Base-by-base conservation (phyloP, 2,329 filamentous ascomycete species). In the Coniochaeta sp. region DNA sequence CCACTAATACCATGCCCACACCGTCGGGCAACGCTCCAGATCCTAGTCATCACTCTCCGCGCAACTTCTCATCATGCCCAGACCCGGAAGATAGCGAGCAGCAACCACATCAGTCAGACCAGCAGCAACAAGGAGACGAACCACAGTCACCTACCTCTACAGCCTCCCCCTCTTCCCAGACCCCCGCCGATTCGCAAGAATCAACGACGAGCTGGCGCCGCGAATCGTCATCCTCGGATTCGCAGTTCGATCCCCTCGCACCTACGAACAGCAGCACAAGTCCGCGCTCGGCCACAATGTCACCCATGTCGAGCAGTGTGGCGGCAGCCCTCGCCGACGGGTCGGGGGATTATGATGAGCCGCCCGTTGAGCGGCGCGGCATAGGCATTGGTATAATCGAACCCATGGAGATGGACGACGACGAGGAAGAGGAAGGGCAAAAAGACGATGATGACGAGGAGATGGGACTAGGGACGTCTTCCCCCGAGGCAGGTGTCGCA, bases 241-340 rank as follows among this genome's bases (percentile, higher is more conserved):
- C 20, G n/a, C 38, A 24, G n/a, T 42, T 24, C 20, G 33, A 38
- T 33, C 40, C 51, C 16, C 50, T 38, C 33, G 50, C 22, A 28
- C 30, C 50, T 32, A 50, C 47, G 28, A 58, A 61, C 24, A 58
- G n/a, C 10, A 61, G 32, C 53, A 55, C n/a, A 28, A 52, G 26
- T 65, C 67, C 73, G 49, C 61, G 67, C 55, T 68, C 70, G n/a
- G 66, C 67, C 6, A 73, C 72, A 47, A 66, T 71, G 62, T 75
- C 75, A 4, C 73, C 73, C 16, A 48, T 48, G 28, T 31, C 28
- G 45, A 48, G 45, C 45, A 48, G 45, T 10, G 45, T 48, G 14
- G 14, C 63, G 63, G 8, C 67, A 71, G n/a, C 67, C 65, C 31
- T 66, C 67, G 9, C 38, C n/a, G 58, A 58, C n/a, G 26, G 18